Evolutionary conservation across 202 grass and related monocot species (phyloP).

Genomic region (Setaria italica): DNA sequence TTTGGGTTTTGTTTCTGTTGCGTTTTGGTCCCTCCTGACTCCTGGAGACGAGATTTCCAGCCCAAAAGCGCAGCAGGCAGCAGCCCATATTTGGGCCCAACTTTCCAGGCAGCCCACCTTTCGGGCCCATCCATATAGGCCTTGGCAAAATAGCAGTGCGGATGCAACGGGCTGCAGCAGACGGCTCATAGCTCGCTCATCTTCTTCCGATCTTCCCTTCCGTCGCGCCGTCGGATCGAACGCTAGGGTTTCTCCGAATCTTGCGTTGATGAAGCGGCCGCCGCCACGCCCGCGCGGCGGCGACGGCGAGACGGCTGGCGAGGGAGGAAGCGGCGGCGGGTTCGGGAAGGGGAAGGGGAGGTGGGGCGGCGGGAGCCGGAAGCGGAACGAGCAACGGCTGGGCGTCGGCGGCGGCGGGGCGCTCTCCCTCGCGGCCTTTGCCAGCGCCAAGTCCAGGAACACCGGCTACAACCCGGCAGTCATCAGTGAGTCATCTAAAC

Average conservation of each 20-base stretch:
- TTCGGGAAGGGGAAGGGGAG: conserved; percentile 38
- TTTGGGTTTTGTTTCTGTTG: too few relatives aligned
- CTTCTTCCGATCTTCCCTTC: background rate
- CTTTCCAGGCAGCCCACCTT: too few relatives aligned
- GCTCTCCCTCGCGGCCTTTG: conserved; percentile 82
- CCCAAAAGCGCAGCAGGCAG: too few relatives aligned
- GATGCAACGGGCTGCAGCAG: too few relatives aligned
- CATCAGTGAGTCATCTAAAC: conserved; percentile 57
- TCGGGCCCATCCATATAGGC: too few relatives aligned
- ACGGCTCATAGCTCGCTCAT: too few relatives aligned
- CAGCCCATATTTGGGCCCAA: too few relatives aligned
- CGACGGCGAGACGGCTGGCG: background rate
- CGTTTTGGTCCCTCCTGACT: too few relatives aligned
- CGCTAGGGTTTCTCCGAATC: conserved; percentile 35
- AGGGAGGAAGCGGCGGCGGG: conserved; percentile 18
- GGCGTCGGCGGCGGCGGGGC: conserved; percentile 68
- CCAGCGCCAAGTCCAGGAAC: conserved; percentile 73
- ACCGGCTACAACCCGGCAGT: conserved; percentile 80
- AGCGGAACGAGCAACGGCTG: conserved; percentile 73
- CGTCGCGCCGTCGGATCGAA: background rate
- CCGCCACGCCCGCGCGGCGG: conserved; percentile 5
- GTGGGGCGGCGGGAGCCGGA: conserved; percentile 49
- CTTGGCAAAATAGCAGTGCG: too few relatives aligned
- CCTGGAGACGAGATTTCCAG: too few relatives aligned
- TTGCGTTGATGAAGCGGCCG: conserved; percentile 44